Percentiles rank a stretch among this genome's conserved stretches.
These are phyloP conservation scores for Xylaria sp. DNA, from an alignment of 2,329 filamentous ascomycete species.

Conservation along the genomic window DNA sequence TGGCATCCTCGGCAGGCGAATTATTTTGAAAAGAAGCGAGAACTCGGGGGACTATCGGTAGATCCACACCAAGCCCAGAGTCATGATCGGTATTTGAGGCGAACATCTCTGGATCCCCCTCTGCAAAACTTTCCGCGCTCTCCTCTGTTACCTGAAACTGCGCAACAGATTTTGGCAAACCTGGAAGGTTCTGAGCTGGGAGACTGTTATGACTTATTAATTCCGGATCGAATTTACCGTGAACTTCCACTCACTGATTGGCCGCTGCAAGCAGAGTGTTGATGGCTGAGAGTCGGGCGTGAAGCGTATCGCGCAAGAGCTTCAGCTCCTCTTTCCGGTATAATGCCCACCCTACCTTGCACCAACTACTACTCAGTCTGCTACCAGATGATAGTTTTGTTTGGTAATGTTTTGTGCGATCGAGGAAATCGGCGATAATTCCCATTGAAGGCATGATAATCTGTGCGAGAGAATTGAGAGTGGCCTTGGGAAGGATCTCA, in stretches of 20 bases:
- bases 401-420: conserved; percentile 19
- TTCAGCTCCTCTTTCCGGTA: conserved; percentile 25
- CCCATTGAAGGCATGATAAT: conserved; percentile 22
- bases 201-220: not conserved
- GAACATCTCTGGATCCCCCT: too few relatives aligned
- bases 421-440: conserved; percentile 20
- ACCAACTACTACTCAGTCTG: not conserved
- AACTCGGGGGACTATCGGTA: not conserved
- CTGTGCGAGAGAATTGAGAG: conserved; percentile 18
- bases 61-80: not conserved
- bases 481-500: conserved; percentile 12
- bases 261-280: conserved; percentile 1
- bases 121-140: too few relatives aligned
- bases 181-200: not conserved
- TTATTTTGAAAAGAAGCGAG: not conserved
- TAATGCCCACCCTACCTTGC: conserved; percentile 1
- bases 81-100: not conserved
- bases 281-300: not conserved
- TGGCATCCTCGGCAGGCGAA: not conserved
- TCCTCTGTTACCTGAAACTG: conserved; percentile 2
- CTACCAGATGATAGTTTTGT: not conserved
- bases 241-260: not conserved
- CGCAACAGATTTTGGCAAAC: not conserved
- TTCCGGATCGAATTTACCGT: not conserved
- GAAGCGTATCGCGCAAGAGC: conserved; percentile 38